Evolutionary conservation across 2,329 filamentous ascomycete genomes (phyloP).

Genomic region (Paraphoma sp.): DNA sequence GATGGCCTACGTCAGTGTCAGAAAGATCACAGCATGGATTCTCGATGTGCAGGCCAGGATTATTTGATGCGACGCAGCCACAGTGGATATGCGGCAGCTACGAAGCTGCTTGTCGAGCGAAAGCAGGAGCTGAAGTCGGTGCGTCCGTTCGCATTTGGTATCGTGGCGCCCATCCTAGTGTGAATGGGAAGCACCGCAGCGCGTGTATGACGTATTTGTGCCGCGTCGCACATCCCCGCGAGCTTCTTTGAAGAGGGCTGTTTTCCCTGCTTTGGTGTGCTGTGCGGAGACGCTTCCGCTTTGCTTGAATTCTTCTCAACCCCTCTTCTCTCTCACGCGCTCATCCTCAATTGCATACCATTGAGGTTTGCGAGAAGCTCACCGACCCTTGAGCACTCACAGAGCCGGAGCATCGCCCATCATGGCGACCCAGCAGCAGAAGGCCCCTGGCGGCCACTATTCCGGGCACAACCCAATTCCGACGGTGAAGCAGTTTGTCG

Average conservation of each 20-base stretch:
- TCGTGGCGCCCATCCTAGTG: constrained; percentile 10
- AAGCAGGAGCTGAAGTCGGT: constrained; percentile 6
- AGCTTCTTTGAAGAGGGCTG: constrained; percentile 5
- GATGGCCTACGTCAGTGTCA: constrained; percentile 16
- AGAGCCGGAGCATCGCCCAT: constrained; percentile 14
- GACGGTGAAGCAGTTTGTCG: constrained; percentile 84
- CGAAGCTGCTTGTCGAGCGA: constrained; percentile 4
- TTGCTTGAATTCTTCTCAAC: constrained; percentile 1
- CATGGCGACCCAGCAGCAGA: constrained; percentile 56
- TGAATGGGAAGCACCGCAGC: not conserved
- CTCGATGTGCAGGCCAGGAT: constrained; percentile 14
- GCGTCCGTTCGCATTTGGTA: constrained; percentile 14
- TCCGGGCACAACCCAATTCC: constrained; percentile 84
- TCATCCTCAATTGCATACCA: constrained; percentile 11
- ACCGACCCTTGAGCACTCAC: constrained; percentile 4
- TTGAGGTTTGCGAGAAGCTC: not conserved
- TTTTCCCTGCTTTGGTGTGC: constrained; percentile 25
- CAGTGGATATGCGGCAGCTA: constrained; percentile 17
- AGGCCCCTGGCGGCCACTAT: constrained; percentile 71
- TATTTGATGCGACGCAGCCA: constrained; percentile 15
- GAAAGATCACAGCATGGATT: constrained; percentile 12
- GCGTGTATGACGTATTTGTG: constrained; percentile 24
- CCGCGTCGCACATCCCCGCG: constrained; percentile 9
- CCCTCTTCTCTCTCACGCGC: constrained; percentile 2
- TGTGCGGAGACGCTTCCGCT: constrained; percentile 11